Evolutionary conservation across 2,329 filamentous ascomycete genomes (phyloP), one percentile per base, ranked within the genome.

Genomic region (Cordyceps cicadae): DNA sequence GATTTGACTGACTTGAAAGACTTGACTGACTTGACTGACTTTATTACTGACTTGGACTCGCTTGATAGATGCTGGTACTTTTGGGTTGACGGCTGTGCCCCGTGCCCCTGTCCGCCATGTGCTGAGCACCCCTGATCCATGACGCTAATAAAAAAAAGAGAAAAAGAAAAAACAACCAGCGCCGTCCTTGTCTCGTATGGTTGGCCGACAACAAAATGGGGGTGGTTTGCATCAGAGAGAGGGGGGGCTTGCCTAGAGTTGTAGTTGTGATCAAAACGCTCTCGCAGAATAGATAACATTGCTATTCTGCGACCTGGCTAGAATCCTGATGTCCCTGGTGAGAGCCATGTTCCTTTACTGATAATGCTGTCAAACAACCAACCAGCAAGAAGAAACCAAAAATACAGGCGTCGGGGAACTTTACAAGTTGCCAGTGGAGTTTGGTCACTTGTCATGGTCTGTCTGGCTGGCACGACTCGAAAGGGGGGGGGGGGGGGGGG

Each of bases 61-160:
- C 24, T 24, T 29, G 29, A 29, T 29, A 7, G 5, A 26, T 41
- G 34, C 12, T 15, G 5, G 24, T n/a, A 19, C 43, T 15, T 21
- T 58, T 34, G 39, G n/a, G 43, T 41, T 48, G 24, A 50, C 46
- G 15, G 17, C 37, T 34, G 21, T 21, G 55, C 50, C 46, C n/a
- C 29, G n/a, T 14, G 24, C 55, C 55, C 55, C 55, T 58, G 55
- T 46, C 51, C 34, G 55, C 55, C 55, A 58, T 58, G 55, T 58
- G 46, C 46, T 51, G 46, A n/a, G 34, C 55, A 51, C 24, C 37
- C 55, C 46, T 51, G 46, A 58, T 43, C 29, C 46, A 58, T 58
- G 55, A 34, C 51, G 46, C 48, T 57, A 46, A 19, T 19, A n/a
- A 58, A 34, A 34, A 46, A 9, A 43, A 4, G 4, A 24, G 24